Evolutionary conservation across 2,329 filamentous ascomycete genomes (phyloP), one percentile per base, ranked within the genome.

Genomic region (Fusarium sp.): DNA sequence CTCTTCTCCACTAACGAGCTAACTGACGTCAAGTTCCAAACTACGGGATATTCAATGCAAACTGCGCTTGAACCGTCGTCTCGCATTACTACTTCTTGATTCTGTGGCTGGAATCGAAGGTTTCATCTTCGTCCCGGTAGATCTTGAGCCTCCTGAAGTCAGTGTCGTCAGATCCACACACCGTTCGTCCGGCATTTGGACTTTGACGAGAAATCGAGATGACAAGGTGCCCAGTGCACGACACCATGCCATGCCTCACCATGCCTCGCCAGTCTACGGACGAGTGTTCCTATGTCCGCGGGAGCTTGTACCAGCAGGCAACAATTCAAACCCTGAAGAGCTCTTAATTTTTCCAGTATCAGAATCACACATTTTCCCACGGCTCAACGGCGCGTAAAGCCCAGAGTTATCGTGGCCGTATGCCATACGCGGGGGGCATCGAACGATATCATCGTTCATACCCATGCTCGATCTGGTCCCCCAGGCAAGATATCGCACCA

Each of bases 41-140:
- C 14, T 52, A 31, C 63, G 65, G 65, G 61, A 68, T 61, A 62
- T 61, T 50, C 42, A 33, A 50, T 70, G 38, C 69, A 65, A 42
- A 35, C 66, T 59, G 64, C 45, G 70, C 65, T 70, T 64, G 57
- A 57, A 73, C 66, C 50, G 59, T 56, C 63, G 69, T 75, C 69
- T 75, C 69, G 60, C 66, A 67, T 29, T 75, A 36, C 58, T 29
- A 38, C 29, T 25, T 63, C 40, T 45, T 52, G 57, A 50, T 73
- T 75, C 52, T 63, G 63, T 71, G 66, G 69, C 72, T 66, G 27
- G 61, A 52, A 45, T 70, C 29, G n/a, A 47, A 25, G 47, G 76
- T 77, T 78, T 78, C 73, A 76, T 73, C 54, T 73, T 73, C 67
- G 60, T 71, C 75, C 68, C 66, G 65, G 70, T 61, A 73, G 65